Evolutionary conservation across 2,329 filamentous ascomycete genomes (phyloP), one percentile per base, ranked within the genome.

Genomic region (Trichoderma sp.): DNA sequence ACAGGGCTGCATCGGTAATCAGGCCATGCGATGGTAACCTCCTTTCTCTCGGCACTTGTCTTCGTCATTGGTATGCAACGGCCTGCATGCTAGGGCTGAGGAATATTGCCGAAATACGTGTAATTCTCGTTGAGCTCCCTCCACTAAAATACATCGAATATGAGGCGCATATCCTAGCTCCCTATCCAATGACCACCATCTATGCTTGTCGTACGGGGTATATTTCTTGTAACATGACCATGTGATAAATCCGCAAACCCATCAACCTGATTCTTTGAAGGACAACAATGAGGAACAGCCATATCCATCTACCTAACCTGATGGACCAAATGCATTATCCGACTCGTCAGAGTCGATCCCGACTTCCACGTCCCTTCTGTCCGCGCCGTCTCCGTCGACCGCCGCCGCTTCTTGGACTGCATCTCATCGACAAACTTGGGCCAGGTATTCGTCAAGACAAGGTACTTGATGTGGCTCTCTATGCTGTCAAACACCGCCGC

Each of bases 361-460:
- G 61, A 57, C 14, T 24, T 56, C 61, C 51, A 63, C 4, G 62
- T 59, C 7, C 47, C 30, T 5, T n/a, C 44, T 9, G 54, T 64
- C 7, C 57, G 52, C n/a, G 50, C 57, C 10, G 63, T 69, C 12
- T 69, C 68, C n/a, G 60, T 63, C 12, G 66, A 69, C 10, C 61
- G 58, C 10, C 66, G 56, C 10, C 66, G 56, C 44, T 24, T 54
- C 5, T 55, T 57, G 9, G 48, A 51, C 47, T 66, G 67, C 66
- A 70, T 70, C 63, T 70, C 66, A 4, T 30, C 26, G 34, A 84
- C 78, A 69, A 82, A 86, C 71, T 83, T 84, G 34, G 83, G 82
- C 87, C 88, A 90, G 0, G 88, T 90, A 72, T 90, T 90, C 14
- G 86, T 88, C 67, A 89, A 76, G 2, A 90, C 87, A 9, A 89